These are phyloP conservation scores for Articulospora tetracladia DNA, from an alignment of 495 filamentous ascomycete species.

Conservation along the genomic window DNA sequence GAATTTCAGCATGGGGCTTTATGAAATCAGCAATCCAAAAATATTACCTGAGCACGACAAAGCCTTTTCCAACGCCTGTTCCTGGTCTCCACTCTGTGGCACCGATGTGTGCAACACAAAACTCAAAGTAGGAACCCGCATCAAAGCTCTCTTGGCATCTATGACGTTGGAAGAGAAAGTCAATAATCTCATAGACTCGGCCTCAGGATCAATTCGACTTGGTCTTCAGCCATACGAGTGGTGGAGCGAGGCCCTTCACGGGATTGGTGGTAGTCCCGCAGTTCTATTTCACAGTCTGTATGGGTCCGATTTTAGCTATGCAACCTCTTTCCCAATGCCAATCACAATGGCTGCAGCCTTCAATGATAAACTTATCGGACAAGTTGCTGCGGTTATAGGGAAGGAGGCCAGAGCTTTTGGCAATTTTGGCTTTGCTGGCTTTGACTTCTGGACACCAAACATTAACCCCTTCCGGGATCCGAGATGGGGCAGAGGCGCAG, in stretches of 20 bases:
- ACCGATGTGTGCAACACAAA: neutral
- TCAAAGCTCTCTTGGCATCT: neutral
- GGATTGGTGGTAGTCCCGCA: conserved; percentile 44
- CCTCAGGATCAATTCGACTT: neutral
- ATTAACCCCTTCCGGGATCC: conserved; percentile 65
- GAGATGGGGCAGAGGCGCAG: conserved; percentile 57
- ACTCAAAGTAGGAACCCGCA: neutral
- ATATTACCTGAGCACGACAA: too few species aligned
- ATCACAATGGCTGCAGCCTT: conserved; percentile 58
- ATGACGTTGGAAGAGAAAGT: neutral
- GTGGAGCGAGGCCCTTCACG: conserved; percentile 51
- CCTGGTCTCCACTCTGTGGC: neutral
- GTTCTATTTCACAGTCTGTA: conserved; percentile 40
- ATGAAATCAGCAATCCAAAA: too few species aligned
- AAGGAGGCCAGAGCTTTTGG: conserved; percentile 66
- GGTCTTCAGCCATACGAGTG: conserved; percentile 4
- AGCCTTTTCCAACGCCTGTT: too few species aligned
- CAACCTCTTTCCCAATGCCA: conserved; percentile 59
- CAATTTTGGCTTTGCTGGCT: conserved; percentile 52
- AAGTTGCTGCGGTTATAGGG: conserved; percentile 52
- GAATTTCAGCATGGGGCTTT: too few species aligned
- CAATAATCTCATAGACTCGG: neutral
- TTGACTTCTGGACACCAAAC: conserved; percentile 66
- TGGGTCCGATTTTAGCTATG: conserved; percentile 45
- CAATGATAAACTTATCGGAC: conserved; percentile 54